Evolutionary conservation across 805 yeast species (phyloP), one percentile per base, ranked within the genome.

Genomic region (Ogataea pilisensis): DNA sequence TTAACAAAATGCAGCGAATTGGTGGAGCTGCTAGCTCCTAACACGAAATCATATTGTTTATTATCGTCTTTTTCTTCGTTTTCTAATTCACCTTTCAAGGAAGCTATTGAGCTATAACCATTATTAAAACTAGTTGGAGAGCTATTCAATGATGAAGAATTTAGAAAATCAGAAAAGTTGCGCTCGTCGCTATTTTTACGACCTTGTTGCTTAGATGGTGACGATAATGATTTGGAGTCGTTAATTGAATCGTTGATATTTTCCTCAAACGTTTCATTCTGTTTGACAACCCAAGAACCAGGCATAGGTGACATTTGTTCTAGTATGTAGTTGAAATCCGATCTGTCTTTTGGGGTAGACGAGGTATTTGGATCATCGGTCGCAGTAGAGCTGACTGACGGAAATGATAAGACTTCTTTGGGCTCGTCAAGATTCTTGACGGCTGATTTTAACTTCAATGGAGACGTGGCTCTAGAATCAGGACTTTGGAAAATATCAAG

Each of bases 271-370:
- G 38, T 39, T 5, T 39, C 42, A 11, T 41, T 41, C 21, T 49
- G 46, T 22, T 44, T 49, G 11, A 41, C 35, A 8, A 50, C 46
- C 65, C 63, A 60, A 5, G 60, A 50, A 6, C 60, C 60, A 12
- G 64, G 58, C 53, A 53, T 53, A 26, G 60, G 58, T 4, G 60
- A 57, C 19, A 54, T 29, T 34, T 53, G 55, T 5, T 53, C 51
- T 3, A 51, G 33, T 2, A 57, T 42, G 31, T 60, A 55, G 3
- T 52, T 49, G 42, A 51, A 61, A 32, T 59, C 63, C 21, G 39
- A 41, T 31, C 38, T 37, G 24, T 48, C 53, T 25, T 48, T 51
- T 5, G 54, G 44, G 2, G 49, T 45, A 13, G 36, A 8, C 11
- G 33, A 9, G 5, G 8, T 11, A 13, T n/a, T 22, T 9, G 14